Base-by-base conservation (phyloP, 192 early-diverging fungal genomes). In the Dissophora globulifera region DNA sequence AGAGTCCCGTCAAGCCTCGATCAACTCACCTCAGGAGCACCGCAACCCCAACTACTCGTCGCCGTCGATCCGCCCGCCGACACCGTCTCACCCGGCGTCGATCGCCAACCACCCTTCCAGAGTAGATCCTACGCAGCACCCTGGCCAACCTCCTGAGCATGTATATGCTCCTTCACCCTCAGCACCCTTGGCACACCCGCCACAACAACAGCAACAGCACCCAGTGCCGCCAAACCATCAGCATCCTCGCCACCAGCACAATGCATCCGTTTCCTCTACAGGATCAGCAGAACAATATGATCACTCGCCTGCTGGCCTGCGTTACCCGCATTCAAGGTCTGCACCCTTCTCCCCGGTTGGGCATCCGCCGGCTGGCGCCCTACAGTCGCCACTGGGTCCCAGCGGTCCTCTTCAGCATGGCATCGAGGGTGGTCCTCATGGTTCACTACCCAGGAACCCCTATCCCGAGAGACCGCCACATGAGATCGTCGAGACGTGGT, bases 241-340 rank as follows among this genome's bases (percentile, higher is more conserved):
- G 35, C 62, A 55, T 4, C 26, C 60, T 32, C 62, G 43, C 9
- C 62, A 64, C 45, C 63, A 66, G 33, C 63, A 56, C 25, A 42
- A 56, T 19, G 43, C 52, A 35, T 66, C 63, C 9, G 49, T 66
- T 49, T 66, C 63, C 0, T 66, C 63, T 2, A 66, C 50, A 23
- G 63, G 43, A 5, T 55, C 51, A 4, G 15, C 53, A 15, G 63
- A 66, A 19, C 52, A 66, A 1, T 57, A 54, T 49, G 63, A 66
- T 12, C 29, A 32, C 10, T 41, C 22, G 0, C 32, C 43, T 4
- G 52, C 42, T 13, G 31, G 35, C n/a, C n/a, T 30, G 12, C 63
- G 62, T 15, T 65, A 49, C 30, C 19, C 41, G 26, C 53, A 66
- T 29, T 31, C 43, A 22, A 33, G 63, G 25, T 48, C 63, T 25